Conservation (phyloP, 371 early-diverging fungal species). For the Mucor racemosus region DNA sequence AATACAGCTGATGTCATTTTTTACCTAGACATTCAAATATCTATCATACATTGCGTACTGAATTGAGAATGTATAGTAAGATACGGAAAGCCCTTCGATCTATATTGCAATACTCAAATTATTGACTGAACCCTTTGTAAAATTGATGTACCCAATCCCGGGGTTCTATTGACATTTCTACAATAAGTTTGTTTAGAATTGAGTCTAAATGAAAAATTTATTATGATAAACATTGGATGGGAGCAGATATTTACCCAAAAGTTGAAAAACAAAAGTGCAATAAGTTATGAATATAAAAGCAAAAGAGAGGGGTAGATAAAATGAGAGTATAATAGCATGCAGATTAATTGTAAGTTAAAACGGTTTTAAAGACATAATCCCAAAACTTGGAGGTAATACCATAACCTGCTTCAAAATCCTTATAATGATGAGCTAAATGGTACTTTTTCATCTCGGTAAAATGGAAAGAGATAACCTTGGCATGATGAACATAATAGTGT, state of each 20-base stretch:
- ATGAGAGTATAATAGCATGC: not conserved
- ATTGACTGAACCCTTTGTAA: no score
- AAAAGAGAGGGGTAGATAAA: not conserved
- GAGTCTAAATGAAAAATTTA: not conserved
- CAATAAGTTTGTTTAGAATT: no score
- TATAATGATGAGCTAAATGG: slow-evolving; percentile 93
- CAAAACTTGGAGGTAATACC: slow-evolving; percentile 92
- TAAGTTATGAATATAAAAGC: not conserved
- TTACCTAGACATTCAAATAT: no score
- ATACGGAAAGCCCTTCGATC: no score
- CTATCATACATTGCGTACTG: no score
- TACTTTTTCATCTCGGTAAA: slow-evolving; percentile 87
- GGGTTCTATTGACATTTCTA: no score
- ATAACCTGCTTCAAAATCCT: slow-evolving; percentile 80
- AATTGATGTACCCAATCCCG: no score
- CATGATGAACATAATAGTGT: slow-evolving; percentile 94
- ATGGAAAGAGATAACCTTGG: slow-evolving; percentile 66
- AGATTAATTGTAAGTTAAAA: slow-evolving; percentile 35
- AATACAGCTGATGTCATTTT: no score
- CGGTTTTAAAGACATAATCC: slow-evolving; percentile 83
- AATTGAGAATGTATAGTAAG: no score
- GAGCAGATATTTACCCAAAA: no score
- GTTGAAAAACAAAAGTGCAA: no score
- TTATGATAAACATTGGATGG: not conserved
- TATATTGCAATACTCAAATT: no score